phyloP scores from a whole-genome alignment of 2,329 filamentous ascomycete genomes.

The Xylariaceae sp. region DNA sequence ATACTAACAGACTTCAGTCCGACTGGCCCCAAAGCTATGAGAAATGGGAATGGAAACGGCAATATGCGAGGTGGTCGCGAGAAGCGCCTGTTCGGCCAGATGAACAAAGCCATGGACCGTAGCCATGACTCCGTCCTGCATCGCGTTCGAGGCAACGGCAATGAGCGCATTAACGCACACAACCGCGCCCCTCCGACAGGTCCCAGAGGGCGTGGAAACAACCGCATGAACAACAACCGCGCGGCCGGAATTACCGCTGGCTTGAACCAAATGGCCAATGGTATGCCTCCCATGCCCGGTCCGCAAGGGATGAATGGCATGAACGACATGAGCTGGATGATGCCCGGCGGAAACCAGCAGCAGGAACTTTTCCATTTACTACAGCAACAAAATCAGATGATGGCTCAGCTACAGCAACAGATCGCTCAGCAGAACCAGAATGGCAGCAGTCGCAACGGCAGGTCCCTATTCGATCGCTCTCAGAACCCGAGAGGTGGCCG shows the following conservation, averaged over 20 bases:
- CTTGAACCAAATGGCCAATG: slow-evolving; percentile 35
- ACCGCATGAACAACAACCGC: slow-evolving; percentile 49
- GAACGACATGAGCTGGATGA: slow-evolving; percentile 45
- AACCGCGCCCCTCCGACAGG: slow-evolving; percentile 67
- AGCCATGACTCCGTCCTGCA: slow-evolving; percentile 71
- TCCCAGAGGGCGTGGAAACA: slow-evolving; percentile 55
- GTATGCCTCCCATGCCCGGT: slow-evolving; percentile 34
- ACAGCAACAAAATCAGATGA: slow-evolving; percentile 83
- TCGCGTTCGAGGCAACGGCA: slow-evolving; percentile 69
- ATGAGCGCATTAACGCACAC: slow-evolving; percentile 79
- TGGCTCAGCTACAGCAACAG: slow-evolving; percentile 68
- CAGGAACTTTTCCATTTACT: slow-evolving; percentile 73
- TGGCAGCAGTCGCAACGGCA: slow-evolving; percentile 45
- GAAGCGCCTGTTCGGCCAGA: slow-evolving; percentile 80
- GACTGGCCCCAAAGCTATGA: slow-evolving; percentile 93
- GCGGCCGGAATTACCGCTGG: slow-evolving; percentile 48
- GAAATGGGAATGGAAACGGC: slow-evolving; percentile 41
- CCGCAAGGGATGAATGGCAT: slow-evolving; percentile 41
- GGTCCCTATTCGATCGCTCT: slow-evolving; percentile 72
- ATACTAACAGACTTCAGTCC: slow-evolving; percentile 60
- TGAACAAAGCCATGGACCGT: slow-evolving; percentile 79
- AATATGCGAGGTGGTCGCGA: slow-evolving; percentile 55
- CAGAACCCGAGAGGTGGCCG: slow-evolving; percentile 55
- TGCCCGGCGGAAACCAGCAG: slow-evolving; percentile 57
- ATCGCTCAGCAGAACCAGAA: slow-evolving; percentile 50